Base-by-base conservation (phyloP, 495 filamentous ascomycete species). In the Talaromyces ruber region DNA sequence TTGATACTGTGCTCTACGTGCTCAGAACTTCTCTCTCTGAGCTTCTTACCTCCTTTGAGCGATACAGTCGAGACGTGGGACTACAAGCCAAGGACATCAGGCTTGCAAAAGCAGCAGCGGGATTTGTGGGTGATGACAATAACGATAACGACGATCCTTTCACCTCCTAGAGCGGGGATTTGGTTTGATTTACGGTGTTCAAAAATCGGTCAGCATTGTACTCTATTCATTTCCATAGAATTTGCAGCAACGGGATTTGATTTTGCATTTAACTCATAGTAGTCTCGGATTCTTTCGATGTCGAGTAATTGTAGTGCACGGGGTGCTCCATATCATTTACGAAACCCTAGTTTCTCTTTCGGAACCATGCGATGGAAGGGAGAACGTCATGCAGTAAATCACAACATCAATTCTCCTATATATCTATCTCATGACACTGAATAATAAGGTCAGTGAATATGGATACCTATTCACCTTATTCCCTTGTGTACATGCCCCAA, bases 11-110 rank as follows among this genome's bases (percentile, higher is more conserved):
- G 6, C 52, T 88, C 43, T 73, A 74, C 6, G 79, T 79, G 5
- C 66, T 96, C 63, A 85, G 79, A 67, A 72, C 72, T 2, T 82
- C 84, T 6, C 76, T 97, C 45, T 68, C 68, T 25, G 79, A 82
- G 57, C 73, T 96, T 16, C 65, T 97, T 22, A 63, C 71, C 2
- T 83, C 80, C 5, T 97, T 94, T 77, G 87, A 81, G 29, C 82
- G 82, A 63, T 95, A 89, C 73, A 77, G 84, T 45, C 74, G 77
- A 14, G 84, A 87, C 57, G 72, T 93, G 63, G 83, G 85, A 53
- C 69, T 95, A 60, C 84, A 76, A 37, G 73, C 79, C 57, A 80
- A 75, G 55, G 91, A 95, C 61, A 79, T 96, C 68, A 77, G 84
- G 64, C 67, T 85, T 54, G 91, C 90, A 39, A 86, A 77, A 68